Base-by-base conservation (phyloP, 768 basidiomycete species). In the Coprinopsis cinerea region DNA sequence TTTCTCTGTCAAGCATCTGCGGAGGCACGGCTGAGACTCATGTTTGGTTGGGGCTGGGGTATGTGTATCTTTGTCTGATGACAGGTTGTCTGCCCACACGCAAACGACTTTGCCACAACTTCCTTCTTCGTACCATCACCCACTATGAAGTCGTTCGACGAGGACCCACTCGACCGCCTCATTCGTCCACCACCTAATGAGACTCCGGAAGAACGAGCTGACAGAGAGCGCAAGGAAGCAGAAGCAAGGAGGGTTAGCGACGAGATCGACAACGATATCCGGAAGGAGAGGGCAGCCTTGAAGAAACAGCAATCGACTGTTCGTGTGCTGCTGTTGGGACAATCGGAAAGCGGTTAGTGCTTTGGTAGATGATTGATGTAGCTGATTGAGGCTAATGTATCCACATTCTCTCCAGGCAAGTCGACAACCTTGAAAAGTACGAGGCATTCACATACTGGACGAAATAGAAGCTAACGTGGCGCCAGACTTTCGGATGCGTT, bases 401-500 rank as follows among this genome's bases (percentile, higher is more conserved):
- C 39, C 18, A 46, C 41, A 44, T 40, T 32, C 25, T 46, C 44
- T 30, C 37, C 64, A 82, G 83, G 83, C 15, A 85, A 85, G 66
- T 83, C 81, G 1, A 83, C 82, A 2, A 84, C 81, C 1, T 71
- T 84, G 32, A 83, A 83, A 66, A 83, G 41, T 43, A 25, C 20
- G 41, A 43, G 4, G 74, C 64, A 4, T 14, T 14, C 15, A 18
- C 40, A 2, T 28, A 17, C 22, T 34, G 18, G 15, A 24, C 24
- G 22, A 26, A 46, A 17, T 23, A 49, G 30, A 32, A 53, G 30
- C 37, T 43, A 11, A 49, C 24, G 41, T 55, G 32, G 40, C 30
- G 32, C 20, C 44, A 88, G 86, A 87, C 64, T 86, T 88, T 57
- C 83, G 84, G 47, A 79, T 88, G 71, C 73, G 75, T 32, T 88